These are phyloP conservation scores for Dovyalis caffra DNA, from an alignment of 345 rosid genomes.

Conservation along the genomic window DNA sequence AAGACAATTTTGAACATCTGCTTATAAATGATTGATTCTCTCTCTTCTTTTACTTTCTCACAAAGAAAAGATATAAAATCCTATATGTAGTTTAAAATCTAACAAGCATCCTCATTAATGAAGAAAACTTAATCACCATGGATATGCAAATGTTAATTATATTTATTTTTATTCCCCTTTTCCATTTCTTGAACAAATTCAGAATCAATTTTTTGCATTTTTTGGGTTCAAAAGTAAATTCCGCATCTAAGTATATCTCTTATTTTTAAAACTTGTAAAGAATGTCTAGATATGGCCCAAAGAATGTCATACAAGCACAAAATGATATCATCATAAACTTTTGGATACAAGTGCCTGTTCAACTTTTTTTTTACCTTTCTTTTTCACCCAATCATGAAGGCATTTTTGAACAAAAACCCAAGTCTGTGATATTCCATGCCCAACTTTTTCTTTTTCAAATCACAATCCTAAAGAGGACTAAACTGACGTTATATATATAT, in stretches of 20 bases:
- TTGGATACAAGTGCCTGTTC: background rate
- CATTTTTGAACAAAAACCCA: slow-evolving; percentile 19
- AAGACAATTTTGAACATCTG: no score
- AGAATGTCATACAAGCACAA: slow-evolving; percentile 7
- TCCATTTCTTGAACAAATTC: background rate
- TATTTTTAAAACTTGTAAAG: background rate
- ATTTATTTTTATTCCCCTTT: background rate
- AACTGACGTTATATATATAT: slow-evolving; percentile 25
- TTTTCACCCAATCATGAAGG: slow-evolving; percentile 37
- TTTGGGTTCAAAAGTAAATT: background rate
- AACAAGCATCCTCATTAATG: no score
- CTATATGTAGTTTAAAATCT: no score
- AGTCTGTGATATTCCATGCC: slow-evolving; percentile 34
- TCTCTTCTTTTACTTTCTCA: no score
- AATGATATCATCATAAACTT: slow-evolving; percentile 1
- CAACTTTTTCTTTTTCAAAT: slow-evolving; percentile 38
- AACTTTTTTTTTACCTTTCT: background rate
- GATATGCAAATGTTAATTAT: background rate
- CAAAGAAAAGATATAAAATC: no score
- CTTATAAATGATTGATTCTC: no score
- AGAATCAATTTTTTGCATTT: background rate
- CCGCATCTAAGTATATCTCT: background rate
- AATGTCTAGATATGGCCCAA: background rate
- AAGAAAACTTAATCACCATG: no score
- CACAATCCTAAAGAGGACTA: slow-evolving; percentile 39